Evolutionary conservation across 306 rosid genomes (phyloP).

Genomic region (Lupinus albus): DNA sequence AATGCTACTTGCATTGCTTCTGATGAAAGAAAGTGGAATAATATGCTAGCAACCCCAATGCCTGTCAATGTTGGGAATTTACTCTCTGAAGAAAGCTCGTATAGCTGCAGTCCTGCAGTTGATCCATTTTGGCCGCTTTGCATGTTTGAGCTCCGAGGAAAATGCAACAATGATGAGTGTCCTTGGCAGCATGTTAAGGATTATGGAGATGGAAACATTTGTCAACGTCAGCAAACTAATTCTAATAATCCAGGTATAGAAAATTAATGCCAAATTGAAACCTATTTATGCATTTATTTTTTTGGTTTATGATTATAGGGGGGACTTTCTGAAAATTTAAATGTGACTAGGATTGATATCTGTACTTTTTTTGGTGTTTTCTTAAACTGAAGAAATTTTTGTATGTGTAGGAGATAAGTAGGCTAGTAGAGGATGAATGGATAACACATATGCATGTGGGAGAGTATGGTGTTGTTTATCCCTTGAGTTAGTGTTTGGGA

Average conservation of each 20-base stretch:
- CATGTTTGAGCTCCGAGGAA: constrained; percentile 96
- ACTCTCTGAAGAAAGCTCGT: constrained; percentile 62
- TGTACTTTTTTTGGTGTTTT: constrained; percentile 17
- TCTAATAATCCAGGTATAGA: constrained; percentile 66
- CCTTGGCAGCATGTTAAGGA: constrained; percentile 95
- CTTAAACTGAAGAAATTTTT: constrained; percentile 14
- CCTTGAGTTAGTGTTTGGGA: not conserved
- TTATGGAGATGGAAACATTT: constrained; percentile 47
- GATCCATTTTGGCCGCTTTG: constrained; percentile 95
- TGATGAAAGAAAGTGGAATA: constrained; percentile 43
- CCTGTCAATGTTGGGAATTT: constrained; percentile 48
- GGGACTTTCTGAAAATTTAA: constrained; percentile 8
- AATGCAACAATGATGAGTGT: constrained; percentile 96
- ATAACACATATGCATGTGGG: constrained; percentile 1
- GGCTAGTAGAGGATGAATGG: constrained; percentile 9
- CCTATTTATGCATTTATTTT: constrained; percentile 32
- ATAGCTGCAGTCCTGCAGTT: constrained; percentile 58
- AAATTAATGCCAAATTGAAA: constrained; percentile 18
- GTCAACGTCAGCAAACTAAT: constrained; percentile 46
- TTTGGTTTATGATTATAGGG: constrained; percentile 13
- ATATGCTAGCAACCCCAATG: constrained; percentile 40
- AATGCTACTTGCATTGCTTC: constrained; percentile 43
- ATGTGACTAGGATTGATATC: not conserved
- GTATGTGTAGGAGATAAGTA: not conserved
- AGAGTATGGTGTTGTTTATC: constrained; percentile 4